A percentile compares a stretch with the other conserved stretches of the same genome.
phyloP scores from a whole-genome alignment of 306 rosid genomes.

The Hylodesmum podocarpum region DNA sequence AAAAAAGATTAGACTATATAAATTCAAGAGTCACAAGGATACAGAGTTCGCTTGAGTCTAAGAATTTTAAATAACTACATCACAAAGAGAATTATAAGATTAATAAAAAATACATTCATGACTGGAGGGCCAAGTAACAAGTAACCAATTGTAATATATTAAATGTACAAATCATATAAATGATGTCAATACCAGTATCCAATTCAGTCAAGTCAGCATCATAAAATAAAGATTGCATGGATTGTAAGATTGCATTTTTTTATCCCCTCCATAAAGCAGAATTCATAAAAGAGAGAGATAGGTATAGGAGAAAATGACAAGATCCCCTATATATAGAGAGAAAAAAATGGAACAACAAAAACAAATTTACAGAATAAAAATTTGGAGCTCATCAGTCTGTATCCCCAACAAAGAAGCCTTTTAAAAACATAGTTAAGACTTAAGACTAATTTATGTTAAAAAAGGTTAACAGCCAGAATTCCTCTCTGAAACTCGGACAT shows the following conservation, averaged over 20 bases:
- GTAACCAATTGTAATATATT: slow-evolving; percentile 8
- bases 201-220: not conserved
- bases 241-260: not conserved
- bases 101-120: not conserved
- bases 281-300: not conserved
- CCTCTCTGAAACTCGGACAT: not conserved
- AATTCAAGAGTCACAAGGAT: not conserved
- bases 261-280: not conserved
- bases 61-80: not conserved
- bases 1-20: not conserved
- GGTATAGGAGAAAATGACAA: slow-evolving; percentile 8
- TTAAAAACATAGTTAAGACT: no score
- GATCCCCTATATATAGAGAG: not conserved
- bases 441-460: no score
- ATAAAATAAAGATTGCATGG: not conserved
- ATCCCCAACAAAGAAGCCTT: not conserved
- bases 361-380: not conserved
- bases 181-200: not conserved
- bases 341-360: not conserved
- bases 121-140: not conserved
- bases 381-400: not conserved
- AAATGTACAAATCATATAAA: not conserved
- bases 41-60: not conserved
- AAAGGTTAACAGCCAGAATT: no score
- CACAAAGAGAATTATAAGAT: not conserved